Evolutionary conservation across 306 rosid species (phyloP).

Genomic region (Malus asiatica): DNA sequence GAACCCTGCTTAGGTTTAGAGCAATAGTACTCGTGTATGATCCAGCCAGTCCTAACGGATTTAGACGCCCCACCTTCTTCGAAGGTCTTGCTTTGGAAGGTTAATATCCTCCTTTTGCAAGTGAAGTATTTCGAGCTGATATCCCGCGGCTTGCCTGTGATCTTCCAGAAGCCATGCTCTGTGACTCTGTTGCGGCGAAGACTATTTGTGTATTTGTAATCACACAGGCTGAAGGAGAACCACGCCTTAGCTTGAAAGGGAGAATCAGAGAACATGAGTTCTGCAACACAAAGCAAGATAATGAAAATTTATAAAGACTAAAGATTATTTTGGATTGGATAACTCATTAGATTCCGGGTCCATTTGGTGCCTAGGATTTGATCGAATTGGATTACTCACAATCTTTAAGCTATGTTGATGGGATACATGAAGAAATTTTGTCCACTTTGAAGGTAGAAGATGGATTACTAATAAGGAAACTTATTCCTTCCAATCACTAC

Average conservation of each 20-base stretch:
- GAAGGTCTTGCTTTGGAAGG: slow-evolving; percentile 16
- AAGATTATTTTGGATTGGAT: no score
- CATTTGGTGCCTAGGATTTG: no score
- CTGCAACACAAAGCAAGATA: slow-evolving; percentile 10
- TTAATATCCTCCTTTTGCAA: slow-evolving; percentile 44
- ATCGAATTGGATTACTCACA: no score
- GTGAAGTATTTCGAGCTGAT: slow-evolving; percentile 22
- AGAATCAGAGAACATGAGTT: neutral
- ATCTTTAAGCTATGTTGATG: neutral
- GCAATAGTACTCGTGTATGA: slow-evolving; percentile 49
- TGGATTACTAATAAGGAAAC: neutral
- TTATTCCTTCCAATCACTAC: no score
- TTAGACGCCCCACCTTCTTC: slow-evolving; percentile 20
- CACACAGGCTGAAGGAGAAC: slow-evolving; percentile 40
- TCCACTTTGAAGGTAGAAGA: no score
- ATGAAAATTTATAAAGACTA: neutral
- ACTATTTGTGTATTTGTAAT: slow-evolving; percentile 24
- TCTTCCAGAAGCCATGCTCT: slow-evolving; percentile 43
- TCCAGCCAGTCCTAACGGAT: slow-evolving; percentile 28
- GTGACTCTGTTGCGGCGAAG: slow-evolving; percentile 34
- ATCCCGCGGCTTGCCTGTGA: slow-evolving; percentile 31
- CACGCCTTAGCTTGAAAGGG: slow-evolving; percentile 21
- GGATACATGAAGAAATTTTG: no score
- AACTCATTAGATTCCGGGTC: no score
- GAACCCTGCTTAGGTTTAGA: neutral